Conservation (phyloP, 2,329 filamentous ascomycete genomes). For the Westerdykella sp. region DNA sequence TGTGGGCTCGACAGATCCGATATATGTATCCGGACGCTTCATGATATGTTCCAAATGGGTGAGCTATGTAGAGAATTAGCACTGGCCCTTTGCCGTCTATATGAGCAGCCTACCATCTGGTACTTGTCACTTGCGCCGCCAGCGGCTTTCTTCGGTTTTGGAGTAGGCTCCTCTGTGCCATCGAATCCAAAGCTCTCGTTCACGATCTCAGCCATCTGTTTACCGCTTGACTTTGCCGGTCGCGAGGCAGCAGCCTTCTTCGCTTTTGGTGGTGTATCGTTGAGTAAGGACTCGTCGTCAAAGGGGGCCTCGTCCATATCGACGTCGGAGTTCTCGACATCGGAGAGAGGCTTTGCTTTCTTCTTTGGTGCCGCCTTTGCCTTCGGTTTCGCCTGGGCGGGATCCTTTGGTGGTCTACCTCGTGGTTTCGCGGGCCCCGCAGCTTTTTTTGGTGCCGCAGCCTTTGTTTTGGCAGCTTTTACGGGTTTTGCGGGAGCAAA, state of each 20-base stretch:
- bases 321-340: conserved; percentile 55
- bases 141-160: conserved; percentile 37
- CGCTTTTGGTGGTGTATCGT: conserved; percentile 77
- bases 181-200: conserved; percentile 67
- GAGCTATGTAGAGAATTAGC: conserved; percentile 44
- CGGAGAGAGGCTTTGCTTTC: conserved; percentile 59
- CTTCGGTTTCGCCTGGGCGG: conserved; percentile 37
- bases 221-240: conserved; percentile 62
- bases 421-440: conserved; percentile 29
- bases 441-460: conserved; percentile 31
- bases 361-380: conserved; percentile 49
- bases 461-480: conserved; percentile 37
- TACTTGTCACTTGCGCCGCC: conserved; percentile 71
- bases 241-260: conserved; percentile 58
- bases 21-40: conserved; percentile 96
- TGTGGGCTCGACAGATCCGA: conserved; percentile 84
- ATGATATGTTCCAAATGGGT: conserved; percentile 95
- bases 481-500: conserved; percentile 35
- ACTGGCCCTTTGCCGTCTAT: background rate
- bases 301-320: conserved; percentile 41
- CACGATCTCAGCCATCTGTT: conserved; percentile 65
- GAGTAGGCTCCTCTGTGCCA: conserved; percentile 39
- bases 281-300: conserved; percentile 59
- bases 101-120: conserved; percentile 47
- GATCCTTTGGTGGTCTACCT: conserved; percentile 30